Percentiles rank a stretch among this genome's conserved stretches.
These are phyloP conservation scores for Polyporus arcularius DNA, from an alignment of 768 basidiomycete species.

Conservation along the genomic window DNA sequence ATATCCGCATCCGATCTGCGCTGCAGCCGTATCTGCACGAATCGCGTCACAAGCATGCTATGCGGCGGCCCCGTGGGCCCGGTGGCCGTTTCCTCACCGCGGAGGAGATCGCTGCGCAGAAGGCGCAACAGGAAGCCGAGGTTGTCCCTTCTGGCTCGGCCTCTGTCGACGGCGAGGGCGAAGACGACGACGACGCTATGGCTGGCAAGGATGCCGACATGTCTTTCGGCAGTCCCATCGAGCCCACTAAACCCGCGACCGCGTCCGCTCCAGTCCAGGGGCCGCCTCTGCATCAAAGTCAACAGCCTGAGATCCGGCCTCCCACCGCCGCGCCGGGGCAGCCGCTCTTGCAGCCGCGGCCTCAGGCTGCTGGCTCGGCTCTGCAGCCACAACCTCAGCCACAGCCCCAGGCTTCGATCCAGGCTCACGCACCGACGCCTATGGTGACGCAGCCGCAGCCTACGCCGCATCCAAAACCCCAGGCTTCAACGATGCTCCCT, in stretches of 20 bases:
- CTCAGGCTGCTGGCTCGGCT: slow-evolving; percentile 22
- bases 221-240: slow-evolving; percentile 24
- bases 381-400: slow-evolving; percentile 22
- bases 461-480: slow-evolving; percentile 12
- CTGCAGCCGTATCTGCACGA: slow-evolving; percentile 88
- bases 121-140: slow-evolving; percentile 41
- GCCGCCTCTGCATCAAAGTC: slow-evolving; percentile 2
- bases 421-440: slow-evolving; percentile 2
- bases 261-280: background rate
- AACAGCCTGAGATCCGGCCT: slow-evolving; percentile 9
- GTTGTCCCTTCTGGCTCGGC: slow-evolving; percentile 35
- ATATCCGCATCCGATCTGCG: background rate
- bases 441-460: slow-evolving; percentile 9
- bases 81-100: slow-evolving; percentile 98
- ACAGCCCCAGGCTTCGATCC: slow-evolving; percentile 28
- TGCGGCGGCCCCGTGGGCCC: slow-evolving; percentile 94
- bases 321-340: slow-evolving; percentile 14
- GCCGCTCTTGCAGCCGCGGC: slow-evolving; percentile 27
- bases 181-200: slow-evolving; percentile 31
- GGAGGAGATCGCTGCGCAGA: slow-evolving; percentile 89
- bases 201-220: slow-evolving; percentile 23
- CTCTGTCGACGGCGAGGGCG: slow-evolving; percentile 42
- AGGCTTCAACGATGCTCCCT: slow-evolving; percentile 21
- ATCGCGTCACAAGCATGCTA: slow-evolving; percentile 96
- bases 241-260: slow-evolving; percentile 4